Evolutionary conservation across 495 filamentous ascomycete genomes (phyloP).

Genomic region (Aspergillus saccharolyticus): DNA sequence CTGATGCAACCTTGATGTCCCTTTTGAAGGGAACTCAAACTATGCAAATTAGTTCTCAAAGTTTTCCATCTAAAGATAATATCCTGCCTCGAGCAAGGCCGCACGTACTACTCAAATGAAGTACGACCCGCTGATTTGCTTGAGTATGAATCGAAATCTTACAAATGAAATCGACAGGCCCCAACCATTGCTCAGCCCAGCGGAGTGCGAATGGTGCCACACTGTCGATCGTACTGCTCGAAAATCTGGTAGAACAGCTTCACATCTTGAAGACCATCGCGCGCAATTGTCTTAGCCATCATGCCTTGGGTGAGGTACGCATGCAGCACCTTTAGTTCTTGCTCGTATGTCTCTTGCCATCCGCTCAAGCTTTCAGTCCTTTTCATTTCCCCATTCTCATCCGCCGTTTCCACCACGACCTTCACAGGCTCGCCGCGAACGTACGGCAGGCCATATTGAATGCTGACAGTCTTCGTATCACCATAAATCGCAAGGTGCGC

Average conservation of each 20-base stretch:
- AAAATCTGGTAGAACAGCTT: slow-evolving; percentile 34
- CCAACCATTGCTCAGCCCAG: slow-evolving; percentile 23
- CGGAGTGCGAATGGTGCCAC: slow-evolving; percentile 39
- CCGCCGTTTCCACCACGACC: slow-evolving; percentile 45
- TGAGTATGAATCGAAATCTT: no score
- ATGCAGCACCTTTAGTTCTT: slow-evolving; percentile 47
- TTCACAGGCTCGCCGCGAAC: slow-evolving; percentile 42
- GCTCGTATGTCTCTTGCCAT: slow-evolving; percentile 50
- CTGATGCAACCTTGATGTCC: neutral
- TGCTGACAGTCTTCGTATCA: slow-evolving; percentile 38
- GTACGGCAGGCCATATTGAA: slow-evolving; percentile 51
- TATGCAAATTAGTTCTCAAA: neutral
- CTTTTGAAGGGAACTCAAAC: neutral
- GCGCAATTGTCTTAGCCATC: slow-evolving; percentile 43
- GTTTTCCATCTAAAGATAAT: neutral
- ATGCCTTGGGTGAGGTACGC: slow-evolving; percentile 36
- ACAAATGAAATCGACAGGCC: no score
- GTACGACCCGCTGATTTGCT: no score
- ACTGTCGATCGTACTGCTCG: slow-evolving; percentile 40
- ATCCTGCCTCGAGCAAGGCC: neutral
- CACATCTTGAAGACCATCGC: slow-evolving; percentile 47
- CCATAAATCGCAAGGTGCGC: slow-evolving; percentile 52
- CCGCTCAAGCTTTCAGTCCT: slow-evolving; percentile 34
- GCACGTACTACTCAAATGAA: neutral
- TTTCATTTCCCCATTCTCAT: slow-evolving; percentile 27